Evolutionary conservation across 495 filamentous ascomycete species (phyloP), one percentile per base, ranked within the genome.

Genomic region (Aspergillus bridgeri): DNA sequence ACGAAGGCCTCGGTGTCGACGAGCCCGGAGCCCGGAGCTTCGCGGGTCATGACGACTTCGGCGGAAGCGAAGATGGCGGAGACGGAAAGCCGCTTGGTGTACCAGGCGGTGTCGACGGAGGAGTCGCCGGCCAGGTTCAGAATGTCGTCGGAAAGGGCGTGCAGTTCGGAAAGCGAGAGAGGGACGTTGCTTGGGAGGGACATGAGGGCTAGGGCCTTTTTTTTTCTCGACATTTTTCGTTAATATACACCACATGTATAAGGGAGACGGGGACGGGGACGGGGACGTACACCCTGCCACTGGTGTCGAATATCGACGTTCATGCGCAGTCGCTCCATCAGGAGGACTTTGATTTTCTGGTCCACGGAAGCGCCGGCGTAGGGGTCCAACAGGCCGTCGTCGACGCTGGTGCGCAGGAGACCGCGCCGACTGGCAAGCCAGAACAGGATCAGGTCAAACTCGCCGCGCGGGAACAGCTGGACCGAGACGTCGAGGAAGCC

Each of bases 41-140:
- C 95, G 46, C 87, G 88, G 17, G 91, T 98, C 92, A 97, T 96
- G 71, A 92, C 92, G 3, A 96, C 75, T 71, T 98, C 94, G 24
- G 87, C 83, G 42, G 86, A 87, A 22, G 90, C 89, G 67, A 98
- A 98, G 61, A 96, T 84, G 11, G 84, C 79, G 3, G 88, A 83
- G 5, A 98, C 76, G 2, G 83, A 84, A 6, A 87, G 83, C 6
- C 94, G 86, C 69, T 94, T 94, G 54, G 91, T 89, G 68, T 98
- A 98, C 94, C 94, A 98, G 11, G 81, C 82, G 0, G 84, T 80
- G 66, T 97, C 92, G 59, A 96, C 88, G 15, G 84, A 83, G 5
- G 74, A 74, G 69, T 97, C 95, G 44, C 90, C 91, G 0, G 95
- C 84, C 3, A 96, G 83, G 62, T 81, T 89, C 69, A 87, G 85